These are phyloP conservation scores for Aspergillus phoenicis DNA, from an alignment of 2,329 filamentous ascomycete genomes.

Conservation along the genomic window DNA sequence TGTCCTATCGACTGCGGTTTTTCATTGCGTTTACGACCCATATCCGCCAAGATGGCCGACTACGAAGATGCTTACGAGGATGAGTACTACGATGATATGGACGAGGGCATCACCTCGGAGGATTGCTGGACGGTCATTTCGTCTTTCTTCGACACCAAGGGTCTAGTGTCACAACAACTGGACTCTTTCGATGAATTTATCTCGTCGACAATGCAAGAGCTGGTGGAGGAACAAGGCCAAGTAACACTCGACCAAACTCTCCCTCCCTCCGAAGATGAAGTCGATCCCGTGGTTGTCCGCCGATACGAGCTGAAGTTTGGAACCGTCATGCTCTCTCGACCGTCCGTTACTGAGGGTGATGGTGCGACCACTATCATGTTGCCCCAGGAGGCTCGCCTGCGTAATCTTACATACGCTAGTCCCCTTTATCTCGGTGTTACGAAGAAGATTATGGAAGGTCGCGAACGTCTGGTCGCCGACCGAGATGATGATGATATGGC, in stretches of 20 bases:
- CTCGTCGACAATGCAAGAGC: constrained; percentile 87
- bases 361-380: constrained; percentile 82
- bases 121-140: constrained; percentile 99
- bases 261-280: constrained; percentile 71
- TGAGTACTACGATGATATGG: constrained; percentile 67
- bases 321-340: constrained; percentile 82
- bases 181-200: constrained; percentile 99
- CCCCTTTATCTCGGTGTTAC: constrained; percentile 88
- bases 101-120: constrained; percentile 83
- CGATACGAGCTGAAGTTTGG: constrained; percentile 96
- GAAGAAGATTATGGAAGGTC: constrained; percentile 79
- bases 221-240: constrained; percentile 87
- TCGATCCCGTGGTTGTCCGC: constrained; percentile 77
- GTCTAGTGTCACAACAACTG: constrained; percentile 93
- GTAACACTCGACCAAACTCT: constrained; percentile 94
- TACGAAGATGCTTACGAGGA: constrained; percentile 69
- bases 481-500: constrained; percentile 59
- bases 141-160: constrained; percentile 94
- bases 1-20: constrained; percentile 3
- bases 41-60: constrained; percentile 52
- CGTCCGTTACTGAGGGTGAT: constrained; percentile 90
- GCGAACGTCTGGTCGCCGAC: constrained; percentile 74
- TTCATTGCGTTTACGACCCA: constrained; percentile 14
- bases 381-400: constrained; percentile 91
- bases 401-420: constrained; percentile 93